These are phyloP conservation scores for Trichosporon asahii DNA, from an alignment of 1,284 basidiomycete species.

Conservation along the genomic window DNA sequence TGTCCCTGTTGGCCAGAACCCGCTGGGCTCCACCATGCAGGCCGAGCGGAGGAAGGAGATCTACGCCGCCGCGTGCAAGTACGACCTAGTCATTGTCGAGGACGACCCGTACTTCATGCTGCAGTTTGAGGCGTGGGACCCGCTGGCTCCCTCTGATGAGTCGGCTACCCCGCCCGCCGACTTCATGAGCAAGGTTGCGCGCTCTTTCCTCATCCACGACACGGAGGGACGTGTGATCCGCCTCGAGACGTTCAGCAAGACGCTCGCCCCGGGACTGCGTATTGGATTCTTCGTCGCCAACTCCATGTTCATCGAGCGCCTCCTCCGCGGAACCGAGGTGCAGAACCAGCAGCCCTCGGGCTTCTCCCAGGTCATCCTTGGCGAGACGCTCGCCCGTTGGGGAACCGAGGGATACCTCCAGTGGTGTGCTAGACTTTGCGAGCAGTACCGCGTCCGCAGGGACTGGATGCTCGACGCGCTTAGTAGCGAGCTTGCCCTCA, in stretches of 20 bases:
- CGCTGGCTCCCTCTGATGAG: not conserved
- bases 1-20: constrained; percentile 58
- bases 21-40: constrained; percentile 69
- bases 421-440: constrained; percentile 61
- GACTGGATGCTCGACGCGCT: constrained; percentile 37
- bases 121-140: constrained; percentile 26
- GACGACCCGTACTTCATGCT: constrained; percentile 77
- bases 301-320: constrained; percentile 57
- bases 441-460: constrained; percentile 41
- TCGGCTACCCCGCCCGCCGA: constrained; percentile 14
- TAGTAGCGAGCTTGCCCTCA: constrained; percentile 21
- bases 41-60: constrained; percentile 65
- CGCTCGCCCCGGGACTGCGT: constrained; percentile 68
- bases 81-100: constrained; percentile 67
- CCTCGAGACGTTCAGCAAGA: constrained; percentile 47
- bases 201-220: constrained; percentile 62
- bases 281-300: constrained; percentile 66
- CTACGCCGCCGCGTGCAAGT: constrained; percentile 72
- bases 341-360: constrained; percentile 67
- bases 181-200: constrained; percentile 53
- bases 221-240: constrained; percentile 39
- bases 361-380: constrained; percentile 59
- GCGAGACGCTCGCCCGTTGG: constrained; percentile 63
- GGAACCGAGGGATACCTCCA: constrained; percentile 63
- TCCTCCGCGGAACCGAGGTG: constrained; percentile 66